Base-by-base conservation (phyloP, 202 grass and related monocot species). In the Schoenoplectus tabernaemontani region DNA sequence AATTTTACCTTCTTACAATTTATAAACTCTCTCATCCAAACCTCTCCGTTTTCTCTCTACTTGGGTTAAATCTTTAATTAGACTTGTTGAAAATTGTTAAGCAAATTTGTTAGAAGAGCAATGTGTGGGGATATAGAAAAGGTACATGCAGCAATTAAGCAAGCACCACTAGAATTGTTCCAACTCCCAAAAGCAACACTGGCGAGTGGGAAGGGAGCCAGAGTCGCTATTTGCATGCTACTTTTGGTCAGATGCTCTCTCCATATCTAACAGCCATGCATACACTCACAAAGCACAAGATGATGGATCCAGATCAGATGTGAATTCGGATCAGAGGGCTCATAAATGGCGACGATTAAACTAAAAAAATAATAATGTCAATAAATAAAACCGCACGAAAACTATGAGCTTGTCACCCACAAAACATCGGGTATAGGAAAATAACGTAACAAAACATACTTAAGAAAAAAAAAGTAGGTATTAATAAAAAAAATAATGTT, bases 161-260 rank as follows among this genome's bases (percentile, higher is more conserved):
- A 34, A 15, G 7, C 16, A 19, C 28, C 70, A 75, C 70, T 75
- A 75, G 6, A 54, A 7, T 19, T 74, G 69, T 74, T 74, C 69
- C 24, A n/a, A 53, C 0, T 32, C 13, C 70, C 24, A 50, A 73
- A 73, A 73, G 68, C 41, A 50, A 73, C 6, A 53, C 16, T 7
- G 69, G 53, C 44, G 69, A 73, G 23, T 61, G 70, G 70, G 70
- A 75, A 24, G 7, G 47, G 46, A 75, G 28, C 43, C 68, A 36
- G 26, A 10, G 70, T 75, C 70, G 47, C 46, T 53, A 54, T 54
- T n/a, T n/a, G n/a, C n/a, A 54, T 54, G 70, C 70, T 53, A 53
- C 70, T 75, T 75, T 75, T 75, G 47, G 47, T n/a, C 3, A 54
- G 70, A 75, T 74, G 69, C 69, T 53, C 69, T 74, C 39, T 74